These are phyloP conservation scores for Cadophora malorum DNA, from an alignment of 2,329 filamentous ascomycete species.

Conservation along the genomic window DNA sequence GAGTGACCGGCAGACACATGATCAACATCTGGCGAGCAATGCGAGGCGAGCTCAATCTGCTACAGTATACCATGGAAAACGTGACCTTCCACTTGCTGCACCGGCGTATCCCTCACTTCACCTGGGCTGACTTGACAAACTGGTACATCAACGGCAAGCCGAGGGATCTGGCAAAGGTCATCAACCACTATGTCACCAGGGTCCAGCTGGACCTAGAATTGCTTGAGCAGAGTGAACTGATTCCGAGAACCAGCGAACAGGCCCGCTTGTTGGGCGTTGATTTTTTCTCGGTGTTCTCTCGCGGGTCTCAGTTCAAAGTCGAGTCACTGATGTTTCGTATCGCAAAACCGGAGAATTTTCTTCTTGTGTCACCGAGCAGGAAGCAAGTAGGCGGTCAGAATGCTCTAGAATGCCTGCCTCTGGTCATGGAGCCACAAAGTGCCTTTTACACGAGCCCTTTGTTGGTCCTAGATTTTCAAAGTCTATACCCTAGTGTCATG, in stretches of 20 bases:
- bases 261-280: conserved; percentile 91
- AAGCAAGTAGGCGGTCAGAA: conserved; percentile 95
- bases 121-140: conserved; percentile 75
- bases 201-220: conserved; percentile 89
- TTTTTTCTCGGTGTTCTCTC: conserved; percentile 94
- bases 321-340: conserved; percentile 99
- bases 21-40: conserved; percentile 98
- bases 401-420: conserved; percentile 87
- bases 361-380: conserved; percentile 86
- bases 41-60: conserved; percentile 86
- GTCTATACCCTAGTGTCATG: conserved; percentile 96
- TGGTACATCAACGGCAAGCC: conserved; percentile 79
- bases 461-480: conserved; percentile 93
- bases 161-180: conserved; percentile 73
- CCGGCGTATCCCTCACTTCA: conserved; percentile 85
- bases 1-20: conserved; percentile 92
- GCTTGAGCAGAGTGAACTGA: conserved; percentile 85
- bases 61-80: conserved; percentile 97
- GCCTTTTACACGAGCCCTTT: conserved; percentile 91
- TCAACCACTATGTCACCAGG: conserved; percentile 79
- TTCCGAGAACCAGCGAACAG: conserved; percentile 90
- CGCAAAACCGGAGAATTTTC: conserved; percentile 93
- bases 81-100: conserved; percentile 91
- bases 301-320: conserved; percentile 97
- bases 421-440: conserved; percentile 98